Evolutionary conservation across 352 stramenopile species (phyloP).

Genomic region (Globisporangium viniferum): DNA sequence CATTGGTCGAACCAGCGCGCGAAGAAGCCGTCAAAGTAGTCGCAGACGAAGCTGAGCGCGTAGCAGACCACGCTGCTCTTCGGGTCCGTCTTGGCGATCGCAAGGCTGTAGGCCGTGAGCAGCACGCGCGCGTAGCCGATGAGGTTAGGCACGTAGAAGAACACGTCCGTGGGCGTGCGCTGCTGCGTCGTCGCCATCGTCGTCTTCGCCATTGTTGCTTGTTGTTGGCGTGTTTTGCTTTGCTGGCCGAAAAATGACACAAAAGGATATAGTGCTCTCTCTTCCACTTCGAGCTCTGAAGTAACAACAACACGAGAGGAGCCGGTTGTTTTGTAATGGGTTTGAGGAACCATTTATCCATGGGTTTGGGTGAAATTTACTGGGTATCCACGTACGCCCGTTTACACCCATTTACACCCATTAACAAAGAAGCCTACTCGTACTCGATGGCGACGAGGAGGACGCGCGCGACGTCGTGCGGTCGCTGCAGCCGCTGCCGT

Average conservation of each 20-base stretch:
- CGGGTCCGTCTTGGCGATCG: slow-evolving; percentile 64
- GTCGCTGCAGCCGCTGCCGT: slow-evolving; percentile 13
- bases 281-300: background rate
- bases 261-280: background rate
- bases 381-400: no score
- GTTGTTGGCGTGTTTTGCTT: background rate
- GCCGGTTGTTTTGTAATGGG: slow-evolving; percentile 7
- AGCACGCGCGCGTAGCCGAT: slow-evolving; percentile 93
- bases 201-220: slow-evolving; percentile 9
- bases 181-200: slow-evolving; percentile 8
- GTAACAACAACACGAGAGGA: background rate
- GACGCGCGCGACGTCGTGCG: slow-evolving; percentile 15
- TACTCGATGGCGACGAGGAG: background rate
- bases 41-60: slow-evolving; percentile 94
- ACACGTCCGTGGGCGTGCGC: slow-evolving; percentile 71
- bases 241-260: background rate
- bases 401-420: no score
- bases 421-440: no score
- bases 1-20: slow-evolving; percentile 96
- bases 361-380: background rate
- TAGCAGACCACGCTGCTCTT: slow-evolving; percentile 88
- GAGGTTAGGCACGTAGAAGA: slow-evolving; percentile 96
- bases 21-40: slow-evolving; percentile 98
- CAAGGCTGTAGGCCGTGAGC: slow-evolving; percentile 85
- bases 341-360: no score